phyloP scores from a whole-genome alignment of 495 filamentous ascomycete species.

The Thozetella sp. region DNA sequence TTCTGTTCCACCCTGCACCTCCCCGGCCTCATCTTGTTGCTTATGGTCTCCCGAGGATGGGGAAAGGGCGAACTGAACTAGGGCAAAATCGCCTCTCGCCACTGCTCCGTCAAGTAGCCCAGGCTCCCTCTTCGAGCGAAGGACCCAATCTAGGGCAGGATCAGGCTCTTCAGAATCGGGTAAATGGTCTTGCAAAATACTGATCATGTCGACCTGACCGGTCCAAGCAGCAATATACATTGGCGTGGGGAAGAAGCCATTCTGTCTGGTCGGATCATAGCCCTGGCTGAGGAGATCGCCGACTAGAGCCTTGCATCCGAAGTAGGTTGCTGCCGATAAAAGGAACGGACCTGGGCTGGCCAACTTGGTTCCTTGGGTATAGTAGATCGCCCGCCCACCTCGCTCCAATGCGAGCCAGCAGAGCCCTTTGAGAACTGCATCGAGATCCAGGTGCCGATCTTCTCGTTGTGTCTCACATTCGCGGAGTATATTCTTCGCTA shows the following conservation, averaged over 20 bases:
- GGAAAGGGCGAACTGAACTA: not conserved
- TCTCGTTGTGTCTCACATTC: not conserved
- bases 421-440: not conserved
- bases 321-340: not conserved
- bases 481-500: not conserved
- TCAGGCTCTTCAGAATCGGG: conserved; percentile 1
- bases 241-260: not conserved
- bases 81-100: not conserved
- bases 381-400: not conserved
- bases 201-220: not conserved
- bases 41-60: too few relatives aligned
- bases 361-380: not conserved
- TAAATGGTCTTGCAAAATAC: not conserved
- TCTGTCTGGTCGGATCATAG: not conserved
- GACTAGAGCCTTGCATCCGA: not conserved
- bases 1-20: too few relatives aligned
- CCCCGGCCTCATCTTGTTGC: too few relatives aligned
- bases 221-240: conserved; percentile 1
- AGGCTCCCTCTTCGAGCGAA: not conserved
- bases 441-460: not conserved
- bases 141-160: not conserved
- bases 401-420: not conserved
- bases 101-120: not conserved
- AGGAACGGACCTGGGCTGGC: not conserved
- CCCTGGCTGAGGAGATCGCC: not conserved